Percentiles rank a stretch among this genome's conserved stretches.
Conservation (phyloP, 805 yeast genomes). For the Wickerhamomyces ciferrii region DNA sequence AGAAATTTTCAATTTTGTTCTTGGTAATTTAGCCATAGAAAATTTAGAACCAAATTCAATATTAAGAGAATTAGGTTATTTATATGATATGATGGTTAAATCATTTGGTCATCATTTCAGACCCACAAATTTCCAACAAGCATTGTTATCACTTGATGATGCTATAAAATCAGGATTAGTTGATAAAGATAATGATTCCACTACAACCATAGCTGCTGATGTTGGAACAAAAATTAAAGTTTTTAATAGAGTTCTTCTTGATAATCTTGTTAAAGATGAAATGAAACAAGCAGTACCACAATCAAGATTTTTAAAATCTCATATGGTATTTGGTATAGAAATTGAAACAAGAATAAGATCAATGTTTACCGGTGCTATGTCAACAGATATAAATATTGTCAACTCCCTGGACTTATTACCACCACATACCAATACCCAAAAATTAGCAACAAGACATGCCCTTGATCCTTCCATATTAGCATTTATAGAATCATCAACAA, state of each 20-base stretch:
- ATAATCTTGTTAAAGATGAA: slow-evolving; percentile 48
- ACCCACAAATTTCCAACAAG: slow-evolving; percentile 69
- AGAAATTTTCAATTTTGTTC: slow-evolving; percentile 59
- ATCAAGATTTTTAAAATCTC: slow-evolving; percentile 9
- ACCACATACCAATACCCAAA: slow-evolving; percentile 6
- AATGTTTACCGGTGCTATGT: slow-evolving; percentile 5
- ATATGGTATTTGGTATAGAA: slow-evolving; percentile 34
- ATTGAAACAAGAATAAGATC: slow-evolving; percentile 38
- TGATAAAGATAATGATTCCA: slow-evolving; percentile 33
- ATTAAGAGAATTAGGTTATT: slow-evolving; percentile 78
- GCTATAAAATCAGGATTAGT: slow-evolving; percentile 50
- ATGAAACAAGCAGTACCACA: slow-evolving; percentile 17
- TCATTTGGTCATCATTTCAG: slow-evolving; percentile 76
- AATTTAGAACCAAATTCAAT: slow-evolving; percentile 44
- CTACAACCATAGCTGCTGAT: neutral
- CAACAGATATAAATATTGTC: slow-evolving; percentile 3
- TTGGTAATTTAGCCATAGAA: slow-evolving; percentile 50
- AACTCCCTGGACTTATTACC: slow-evolving; percentile 14
- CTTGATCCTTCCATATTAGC: slow-evolving; percentile 38
- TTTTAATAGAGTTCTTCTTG: slow-evolving; percentile 56
- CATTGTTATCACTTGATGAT: slow-evolving; percentile 41
- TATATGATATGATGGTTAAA: slow-evolving; percentile 86
- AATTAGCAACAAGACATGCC: slow-evolving; percentile 25
- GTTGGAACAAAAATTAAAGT: slow-evolving; percentile 33
- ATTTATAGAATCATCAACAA: slow-evolving; percentile 59